A percentile compares a stretch with the other conserved stretches of the same genome.
phyloP scores from a whole-genome alignment of 495 filamentous ascomycete genomes.

The Penicillium mononematosum region DNA sequence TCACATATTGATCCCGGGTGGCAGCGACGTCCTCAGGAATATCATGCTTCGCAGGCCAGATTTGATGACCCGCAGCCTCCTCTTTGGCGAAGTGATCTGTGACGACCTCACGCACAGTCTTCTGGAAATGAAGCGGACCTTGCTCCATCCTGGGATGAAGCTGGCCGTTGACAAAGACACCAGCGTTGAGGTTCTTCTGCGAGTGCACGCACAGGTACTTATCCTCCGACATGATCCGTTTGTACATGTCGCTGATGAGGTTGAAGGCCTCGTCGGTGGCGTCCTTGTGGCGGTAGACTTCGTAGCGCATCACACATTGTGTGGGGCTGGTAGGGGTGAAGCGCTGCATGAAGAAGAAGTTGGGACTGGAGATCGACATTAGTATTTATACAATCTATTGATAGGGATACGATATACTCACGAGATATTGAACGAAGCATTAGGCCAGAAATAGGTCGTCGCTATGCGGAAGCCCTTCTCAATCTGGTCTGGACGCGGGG shows the following conservation, averaged over 20 bases:
- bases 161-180: slow-evolving; percentile 49
- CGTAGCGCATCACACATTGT: slow-evolving; percentile 42
- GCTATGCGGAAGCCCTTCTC: slow-evolving; percentile 35
- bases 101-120: slow-evolving; percentile 40
- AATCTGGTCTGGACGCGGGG: slow-evolving; percentile 36
- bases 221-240: slow-evolving; percentile 48
- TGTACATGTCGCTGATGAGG: slow-evolving; percentile 45
- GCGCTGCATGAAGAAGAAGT: slow-evolving; percentile 51
- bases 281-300: slow-evolving; percentile 50
- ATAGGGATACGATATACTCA: slow-evolving; percentile 23
- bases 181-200: slow-evolving; percentile 50
- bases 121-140: slow-evolving; percentile 50
- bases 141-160: slow-evolving; percentile 48
- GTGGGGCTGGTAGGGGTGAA: slow-evolving; percentile 41
- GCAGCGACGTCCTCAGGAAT: background rate
- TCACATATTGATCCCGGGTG: slow-evolving; percentile 10
- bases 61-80: slow-evolving; percentile 32
- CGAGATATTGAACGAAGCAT: slow-evolving; percentile 45
- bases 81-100: slow-evolving; percentile 38
- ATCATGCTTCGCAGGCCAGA: slow-evolving; percentile 38
- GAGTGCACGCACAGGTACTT: slow-evolving; percentile 46
- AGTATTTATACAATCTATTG: background rate
- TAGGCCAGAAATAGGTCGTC: slow-evolving; percentile 47
- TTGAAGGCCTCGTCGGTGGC: slow-evolving; percentile 44
- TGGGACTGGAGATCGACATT: slow-evolving; percentile 28